Evolutionary conservation across 352 stramenopile genomes (phyloP), one percentile per base, ranked within the genome.

Genomic region (Ophiocytium majus): DNA sequence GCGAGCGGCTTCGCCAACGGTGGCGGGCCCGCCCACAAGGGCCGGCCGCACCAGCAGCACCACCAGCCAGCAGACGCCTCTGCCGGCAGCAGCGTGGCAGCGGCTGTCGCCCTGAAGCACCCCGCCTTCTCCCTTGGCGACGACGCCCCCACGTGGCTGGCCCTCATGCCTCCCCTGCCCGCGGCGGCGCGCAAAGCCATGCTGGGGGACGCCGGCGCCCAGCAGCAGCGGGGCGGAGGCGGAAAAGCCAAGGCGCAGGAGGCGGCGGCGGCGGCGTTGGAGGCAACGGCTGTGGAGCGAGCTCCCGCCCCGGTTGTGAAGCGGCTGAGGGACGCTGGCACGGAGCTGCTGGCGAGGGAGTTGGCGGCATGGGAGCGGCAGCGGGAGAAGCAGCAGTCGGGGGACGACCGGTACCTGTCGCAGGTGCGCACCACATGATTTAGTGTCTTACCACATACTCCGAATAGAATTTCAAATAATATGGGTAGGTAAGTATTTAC

Each of bases 331-430:
- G 49, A 75, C 63, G 80, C 80, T 34, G 85, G 50, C 0, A 79
- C 80, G 35, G 50, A 32, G 14, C 74, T 86, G 28, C 78, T 88
- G n/a, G 85, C 79, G 33, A 75, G 33, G 10, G 85, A 88, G 37
- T 81, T 86, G 9, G 76, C 76, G 33, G 78, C 81, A 34, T 86
- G 85, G 81, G 71, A 79, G 28, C 49, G 50, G n/a, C 64, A 80
- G 34, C 80, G 35, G 36, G 85, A 28, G n/a, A 82, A 79, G 50
- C 81, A 81, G n/a, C 50, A 43, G 49, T 81, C 31, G 34, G 81
- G 85, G 5, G 85, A 88, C 33, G 85, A 88, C 50, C 76, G 80
- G 34, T 88, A 81, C 71, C 81, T 88, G 5, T 49, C 34, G 32
- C 85, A 88, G 85, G 84, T 83, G 50, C 10, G 32, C 9, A 23